Evolutionary conservation across 2,329 filamentous ascomycete species (phyloP).

Genomic region (Penicillium oxalicum): DNA sequence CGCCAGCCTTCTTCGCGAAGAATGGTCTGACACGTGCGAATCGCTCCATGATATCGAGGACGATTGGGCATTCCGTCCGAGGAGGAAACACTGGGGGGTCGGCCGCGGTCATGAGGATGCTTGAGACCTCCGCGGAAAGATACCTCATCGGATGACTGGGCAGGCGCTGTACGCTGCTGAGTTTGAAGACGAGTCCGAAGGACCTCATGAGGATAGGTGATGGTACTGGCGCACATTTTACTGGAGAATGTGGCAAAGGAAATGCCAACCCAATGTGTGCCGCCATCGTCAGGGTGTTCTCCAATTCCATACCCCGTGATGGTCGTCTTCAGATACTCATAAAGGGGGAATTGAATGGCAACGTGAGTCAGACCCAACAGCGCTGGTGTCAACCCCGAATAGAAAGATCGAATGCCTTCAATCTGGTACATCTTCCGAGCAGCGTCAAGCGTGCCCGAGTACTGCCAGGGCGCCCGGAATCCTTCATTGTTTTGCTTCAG

Average conservation of each 20-base stretch:
- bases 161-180: conserved; percentile 63
- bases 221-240: conserved; percentile 88
- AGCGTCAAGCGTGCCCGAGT: conserved; percentile 81
- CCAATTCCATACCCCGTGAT: conserved; percentile 92
- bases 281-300: conserved; percentile 54
- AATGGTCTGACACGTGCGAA: conserved; percentile 78
- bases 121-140: conserved; percentile 40
- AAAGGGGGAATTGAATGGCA: conserved; percentile 92
- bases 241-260: conserved; percentile 84
- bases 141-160: conserved; percentile 46
- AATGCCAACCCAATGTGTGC: conserved; percentile 75
- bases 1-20: conserved; percentile 88
- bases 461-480: conserved; percentile 66
- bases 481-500: conserved; percentile 48
- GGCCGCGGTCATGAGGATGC: conserved; percentile 40
- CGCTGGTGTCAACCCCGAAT: conserved; percentile 88
- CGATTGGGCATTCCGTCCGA: conserved; percentile 54
- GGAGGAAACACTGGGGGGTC: conserved; percentile 40
- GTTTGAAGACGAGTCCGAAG: conserved; percentile 90
- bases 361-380: conserved; percentile 90
- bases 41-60: conserved; percentile 65
- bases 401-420: conserved; percentile 86
- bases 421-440: conserved; percentile 91
- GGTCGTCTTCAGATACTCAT: conserved; percentile 83
- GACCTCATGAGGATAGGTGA: conserved; percentile 96